Evolutionary conservation across 805 yeast genomes (phyloP), one percentile per base, ranked within the genome.

Genomic region (Cyberlindnera mississippiensis): DNA sequence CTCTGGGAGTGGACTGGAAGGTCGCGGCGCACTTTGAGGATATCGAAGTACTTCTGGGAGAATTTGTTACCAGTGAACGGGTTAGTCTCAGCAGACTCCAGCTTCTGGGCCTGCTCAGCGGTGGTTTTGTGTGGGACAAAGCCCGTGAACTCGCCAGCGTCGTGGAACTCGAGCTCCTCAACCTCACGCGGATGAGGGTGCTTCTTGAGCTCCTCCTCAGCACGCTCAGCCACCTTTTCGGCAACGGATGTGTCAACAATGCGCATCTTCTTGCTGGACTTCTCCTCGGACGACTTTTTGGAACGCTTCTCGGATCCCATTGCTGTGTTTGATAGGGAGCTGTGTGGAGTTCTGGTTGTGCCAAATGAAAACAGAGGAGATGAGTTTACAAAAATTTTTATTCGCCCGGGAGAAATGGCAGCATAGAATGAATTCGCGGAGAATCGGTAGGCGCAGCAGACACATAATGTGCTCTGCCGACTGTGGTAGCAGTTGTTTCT

Each of bases 1-100:
- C 98, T 75, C 66, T 93, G 96, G 22, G 89, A 79, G 65, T 91
- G 96, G 16, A 93, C 98, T 2, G 99, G 99, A 47, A 93, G 72
- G 48, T 86, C 85, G 51, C 95, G 76, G 66, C 99, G 78, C 19
- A 72, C 75, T 54, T 78, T 79, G 46, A 93, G 70, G 46, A 93
- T 93, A 48, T 79, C 85, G 52, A 80, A 75, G 63, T 93, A 93
- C 56, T 80, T 77, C 40, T 77, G 66, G 6, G 84, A 62, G 53
- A 84, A 81, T 15, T 59, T 51, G 10, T 64, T 51, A 11, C 93
- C 95, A 1, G 89, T 86, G 68, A 93, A 91, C 6, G 96, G 93
- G 58, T 91, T 93, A 20, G 51, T 51, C 0, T 67, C 62, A 1
- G 80, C 85, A 46, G 67, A 58, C 60, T 85, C 91, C 38, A 85